phyloP scores from a whole-genome alignment of 2,329 filamentous ascomycete species.

The Aspergillus sp. region DNA sequence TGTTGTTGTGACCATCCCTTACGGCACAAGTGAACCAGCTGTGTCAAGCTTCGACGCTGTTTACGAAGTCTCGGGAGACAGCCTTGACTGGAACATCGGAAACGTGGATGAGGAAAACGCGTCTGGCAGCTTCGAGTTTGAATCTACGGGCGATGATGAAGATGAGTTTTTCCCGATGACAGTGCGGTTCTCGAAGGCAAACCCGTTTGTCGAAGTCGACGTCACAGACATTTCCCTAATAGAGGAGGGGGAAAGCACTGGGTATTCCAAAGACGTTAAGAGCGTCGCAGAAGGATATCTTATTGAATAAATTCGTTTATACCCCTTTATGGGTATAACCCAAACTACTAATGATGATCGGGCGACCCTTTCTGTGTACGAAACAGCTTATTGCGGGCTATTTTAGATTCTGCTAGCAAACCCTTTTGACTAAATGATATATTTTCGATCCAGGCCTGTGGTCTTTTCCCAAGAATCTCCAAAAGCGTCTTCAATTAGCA shows the following conservation, averaged over 20 bases:
- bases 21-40: constrained; percentile 76
- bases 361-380: constrained; percentile 21
- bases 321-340: constrained; percentile 28
- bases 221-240: constrained; percentile 55
- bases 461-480: too few relatives aligned
- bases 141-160: constrained; percentile 83
- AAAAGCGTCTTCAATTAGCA: too few relatives aligned
- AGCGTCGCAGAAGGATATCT: constrained; percentile 45
- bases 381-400: constrained; percentile 13
- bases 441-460: constrained; percentile 14
- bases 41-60: constrained; percentile 92
- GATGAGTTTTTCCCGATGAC: constrained; percentile 98
- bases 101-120: constrained; percentile 78
- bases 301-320: constrained; percentile 40
- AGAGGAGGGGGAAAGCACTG: constrained; percentile 45
- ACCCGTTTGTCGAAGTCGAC: constrained; percentile 88
- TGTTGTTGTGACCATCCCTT: constrained; percentile 85
- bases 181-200: constrained; percentile 80
- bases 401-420: constrained; percentile 20
- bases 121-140: constrained; percentile 91
- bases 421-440: constrained; percentile 18
- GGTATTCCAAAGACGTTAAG: constrained; percentile 48
- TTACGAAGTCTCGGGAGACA: constrained; percentile 91
- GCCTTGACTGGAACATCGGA: constrained; percentile 90
- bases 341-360: constrained; percentile 39